Evolutionary conservation across 768 basidiomycete genomes (phyloP), one percentile per base, ranked within the genome.

Genomic region (Tylopilus sp.): DNA sequence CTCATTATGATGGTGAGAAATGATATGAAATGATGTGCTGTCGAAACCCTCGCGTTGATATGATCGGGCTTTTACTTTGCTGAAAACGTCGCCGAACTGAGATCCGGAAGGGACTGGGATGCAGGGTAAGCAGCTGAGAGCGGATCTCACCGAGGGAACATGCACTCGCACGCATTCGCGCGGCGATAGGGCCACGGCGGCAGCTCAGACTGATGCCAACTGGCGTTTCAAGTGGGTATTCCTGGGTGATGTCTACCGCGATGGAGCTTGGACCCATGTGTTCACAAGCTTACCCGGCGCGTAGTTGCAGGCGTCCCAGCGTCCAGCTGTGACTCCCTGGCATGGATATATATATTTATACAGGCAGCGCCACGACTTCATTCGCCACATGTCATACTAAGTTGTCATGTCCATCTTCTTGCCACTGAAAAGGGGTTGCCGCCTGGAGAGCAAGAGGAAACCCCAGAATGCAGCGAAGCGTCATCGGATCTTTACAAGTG

Each of bases 21-120:
- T 35, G 33, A 59, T 50, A 48, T 20, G 33, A 35, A 35, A 17
- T 17, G 35, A 59, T 50, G 51, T 22, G 40, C 44, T 48, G 49
- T 48, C 50, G 44, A 38, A 49, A 28, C 42, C 26, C 44, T 55
- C 55, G 62, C 52, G 44, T 28, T 49, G 39, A 51, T 45, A 46
- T 56, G 56, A 64, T 64, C 56, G 61, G 61, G 42, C 50, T 50
- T 52, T 55, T 36, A 62, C 57, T 53, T 55, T 65, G 59, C 44
- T 33, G 26, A 40, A 38, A 49, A 53, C 40, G 40, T 33, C 21
- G 48, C 52, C 56, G 54, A 54, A 48, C 50, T 51, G 58, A 63
- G 64, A 65, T 64, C 63, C 63, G 63, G 51, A 39, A 44, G 28
- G 31, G 13, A 7, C 17, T 33, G 26, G 11, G 21, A 35, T 20